These are phyloP conservation scores for Pholiota microspora DNA, from an alignment of 768 basidiomycete species.

Conservation along the genomic window DNA sequence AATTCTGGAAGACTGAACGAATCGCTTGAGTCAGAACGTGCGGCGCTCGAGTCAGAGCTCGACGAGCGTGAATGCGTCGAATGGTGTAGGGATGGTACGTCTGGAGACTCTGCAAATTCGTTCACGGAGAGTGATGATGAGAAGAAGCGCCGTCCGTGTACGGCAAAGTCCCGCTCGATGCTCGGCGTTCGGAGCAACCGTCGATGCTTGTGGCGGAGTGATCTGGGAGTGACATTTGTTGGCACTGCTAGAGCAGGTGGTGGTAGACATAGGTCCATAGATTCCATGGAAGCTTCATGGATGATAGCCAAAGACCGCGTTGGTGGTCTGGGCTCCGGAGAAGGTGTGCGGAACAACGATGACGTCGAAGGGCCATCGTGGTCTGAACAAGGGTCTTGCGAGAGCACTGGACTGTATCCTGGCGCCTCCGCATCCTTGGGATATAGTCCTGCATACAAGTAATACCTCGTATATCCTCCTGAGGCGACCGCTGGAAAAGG, in stretches of 20 bases:
- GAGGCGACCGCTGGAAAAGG: constrained; percentile 38
- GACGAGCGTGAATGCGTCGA: not conserved
- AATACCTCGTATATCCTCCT: constrained; percentile 43
- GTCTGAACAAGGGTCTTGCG: constrained; percentile 19
- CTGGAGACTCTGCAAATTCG: constrained; percentile 10
- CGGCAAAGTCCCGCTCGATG: constrained; percentile 33
- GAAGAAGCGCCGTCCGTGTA: constrained; percentile 17
- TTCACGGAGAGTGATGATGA: constrained; percentile 13
- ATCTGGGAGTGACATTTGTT: constrained; percentile 11
- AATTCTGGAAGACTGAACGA: constrained; percentile 13
- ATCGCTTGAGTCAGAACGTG: constrained; percentile 16
- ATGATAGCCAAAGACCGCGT: constrained; percentile 21
- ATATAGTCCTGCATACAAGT: constrained; percentile 16
- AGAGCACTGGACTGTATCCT: constrained; percentile 17
- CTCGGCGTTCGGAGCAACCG: constrained; percentile 35
- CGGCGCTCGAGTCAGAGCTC: constrained; percentile 1
- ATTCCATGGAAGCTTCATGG: constrained; percentile 25
- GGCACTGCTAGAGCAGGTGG: constrained; percentile 14
- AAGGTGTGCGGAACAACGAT: constrained; percentile 16
- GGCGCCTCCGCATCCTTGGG: constrained; percentile 16
- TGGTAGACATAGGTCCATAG: constrained; percentile 14
- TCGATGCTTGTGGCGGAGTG: constrained; percentile 28
- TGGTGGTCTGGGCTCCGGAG: constrained; percentile 5
- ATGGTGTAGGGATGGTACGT: not conserved
- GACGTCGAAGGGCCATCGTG: constrained; percentile 16